phyloP scores from a whole-genome alignment of 805 yeast species.

The Spathaspora sp. region DNA sequence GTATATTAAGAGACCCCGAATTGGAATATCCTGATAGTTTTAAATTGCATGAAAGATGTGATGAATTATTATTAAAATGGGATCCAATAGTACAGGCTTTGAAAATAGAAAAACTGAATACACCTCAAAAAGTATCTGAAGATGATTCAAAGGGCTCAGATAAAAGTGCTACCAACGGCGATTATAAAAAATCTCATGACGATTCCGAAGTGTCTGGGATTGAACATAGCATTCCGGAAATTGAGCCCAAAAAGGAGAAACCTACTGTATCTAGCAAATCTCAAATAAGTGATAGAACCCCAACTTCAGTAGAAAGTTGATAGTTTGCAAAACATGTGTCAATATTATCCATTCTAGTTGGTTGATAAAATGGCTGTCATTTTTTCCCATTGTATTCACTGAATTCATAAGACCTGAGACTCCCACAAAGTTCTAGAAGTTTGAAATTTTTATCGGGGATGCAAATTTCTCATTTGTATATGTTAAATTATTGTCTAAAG shows the following conservation, averaged over 20 bases:
- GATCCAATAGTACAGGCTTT: conserved; percentile 30
- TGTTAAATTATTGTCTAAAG: neutral
- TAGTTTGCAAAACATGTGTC: neutral
- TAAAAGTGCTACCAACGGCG: conserved; percentile 4
- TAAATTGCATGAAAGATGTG: conserved; percentile 43
- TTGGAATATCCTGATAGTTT: conserved; percentile 42
- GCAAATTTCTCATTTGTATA: neutral
- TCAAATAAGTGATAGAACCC: conserved; percentile 1
- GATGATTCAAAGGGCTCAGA: neutral
- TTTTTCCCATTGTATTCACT: neutral
- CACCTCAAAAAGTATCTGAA: neutral
- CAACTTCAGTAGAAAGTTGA: conserved; percentile 3
- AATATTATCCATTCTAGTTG: neutral
- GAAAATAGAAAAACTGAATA: conserved; percentile 24
- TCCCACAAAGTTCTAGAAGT: neutral
- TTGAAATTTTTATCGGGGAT: neutral
- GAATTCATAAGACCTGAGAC: neutral
- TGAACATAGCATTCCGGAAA: conserved; percentile 9
- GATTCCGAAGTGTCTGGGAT: conserved; percentile 24
- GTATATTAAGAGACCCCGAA: conserved; percentile 37
- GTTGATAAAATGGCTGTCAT: neutral
- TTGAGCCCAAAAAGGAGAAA: conserved; percentile 4
- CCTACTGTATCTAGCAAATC: neutral
- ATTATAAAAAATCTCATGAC: conserved; percentile 10
- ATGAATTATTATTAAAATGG: conserved; percentile 41